phyloP scores from a whole-genome alignment of 495 filamentous ascomycete genomes.

The Aspergillus sparsus region DNA sequence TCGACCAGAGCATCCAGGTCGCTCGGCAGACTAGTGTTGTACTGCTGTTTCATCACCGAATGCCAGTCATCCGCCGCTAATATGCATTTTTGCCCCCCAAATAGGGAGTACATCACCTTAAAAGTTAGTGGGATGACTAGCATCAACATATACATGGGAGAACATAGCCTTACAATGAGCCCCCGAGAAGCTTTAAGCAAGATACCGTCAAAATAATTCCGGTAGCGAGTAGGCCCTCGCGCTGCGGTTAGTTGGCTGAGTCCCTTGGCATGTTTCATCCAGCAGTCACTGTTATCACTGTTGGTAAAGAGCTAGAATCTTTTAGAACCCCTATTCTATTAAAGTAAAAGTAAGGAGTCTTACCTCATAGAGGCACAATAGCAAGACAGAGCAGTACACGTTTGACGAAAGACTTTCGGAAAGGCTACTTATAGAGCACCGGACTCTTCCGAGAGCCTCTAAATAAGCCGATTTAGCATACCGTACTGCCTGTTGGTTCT shows the following conservation, averaged over 20 bases:
- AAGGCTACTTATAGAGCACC: slow-evolving; percentile 25
- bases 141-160: not conserved
- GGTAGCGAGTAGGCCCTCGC: slow-evolving; percentile 32
- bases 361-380: slow-evolving; percentile 42
- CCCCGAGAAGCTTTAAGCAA: slow-evolving; percentile 38
- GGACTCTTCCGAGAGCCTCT: slow-evolving; percentile 32
- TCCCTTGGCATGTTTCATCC: slow-evolving; percentile 43
- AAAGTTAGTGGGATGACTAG: not conserved
- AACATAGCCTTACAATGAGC: slow-evolving; percentile 29
- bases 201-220: slow-evolving; percentile 28
- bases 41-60: slow-evolving; percentile 32
- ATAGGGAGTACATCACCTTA: slow-evolving; percentile 41
- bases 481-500: slow-evolving; percentile 29
- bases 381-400: slow-evolving; percentile 35
- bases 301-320: slow-evolving; percentile 35
- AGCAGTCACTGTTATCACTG: slow-evolving; percentile 32
- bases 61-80: slow-evolving; percentile 36
- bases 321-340: slow-evolving; percentile 2
- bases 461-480: slow-evolving; percentile 36
- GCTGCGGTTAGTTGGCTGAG: slow-evolving; percentile 33
- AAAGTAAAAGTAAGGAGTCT: not conserved
- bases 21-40: slow-evolving; percentile 14
- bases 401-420: slow-evolving; percentile 34
- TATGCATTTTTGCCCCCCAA: slow-evolving; percentile 36
- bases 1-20: slow-evolving; percentile 29